Evolutionary conservation across 2,329 filamentous ascomycete genomes (phyloP).

Genomic region (Tricladium varicosporioides): DNA sequence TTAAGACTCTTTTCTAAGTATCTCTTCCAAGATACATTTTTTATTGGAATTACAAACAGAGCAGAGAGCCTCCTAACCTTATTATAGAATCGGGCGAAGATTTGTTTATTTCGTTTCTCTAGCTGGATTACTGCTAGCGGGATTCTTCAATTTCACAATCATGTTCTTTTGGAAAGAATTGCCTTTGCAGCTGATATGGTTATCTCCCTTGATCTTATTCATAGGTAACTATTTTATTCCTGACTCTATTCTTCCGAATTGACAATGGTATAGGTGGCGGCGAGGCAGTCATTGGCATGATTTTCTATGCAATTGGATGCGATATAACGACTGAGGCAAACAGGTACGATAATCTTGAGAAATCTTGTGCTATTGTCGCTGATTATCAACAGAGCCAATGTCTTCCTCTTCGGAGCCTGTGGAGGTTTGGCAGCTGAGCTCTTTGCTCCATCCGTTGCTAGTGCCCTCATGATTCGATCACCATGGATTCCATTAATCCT

Average conservation of each 20-base stretch:
- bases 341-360: conserved; percentile 29
- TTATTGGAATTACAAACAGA: not conserved
- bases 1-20: not conserved
- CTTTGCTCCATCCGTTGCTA: conserved; percentile 38
- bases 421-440: conserved; percentile 36
- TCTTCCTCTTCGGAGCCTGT: conserved; percentile 35
- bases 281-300: conserved; percentile 32
- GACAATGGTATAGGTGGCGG: too few relatives aligned
- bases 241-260: too few relatives aligned
- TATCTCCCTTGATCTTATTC: conserved; percentile 33
- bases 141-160: conserved; percentile 33
- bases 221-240: too few relatives aligned
- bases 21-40: not conserved
- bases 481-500: conserved; percentile 28
- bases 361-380: not conserved
- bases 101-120: conserved; percentile 26
- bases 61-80: not conserved
- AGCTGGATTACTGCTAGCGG: conserved; percentile 31
- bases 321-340: conserved; percentile 39
- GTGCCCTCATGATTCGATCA: conserved; percentile 35
- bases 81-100: conserved; percentile 7
- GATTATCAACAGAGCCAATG: conserved; percentile 33
- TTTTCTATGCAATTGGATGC: conserved; percentile 37
- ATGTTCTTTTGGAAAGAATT: conserved; percentile 36
- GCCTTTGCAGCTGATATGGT: conserved; percentile 36